phyloP scores from a whole-genome alignment of 148 eudicot species.

The Polygonum maritimum region DNA sequence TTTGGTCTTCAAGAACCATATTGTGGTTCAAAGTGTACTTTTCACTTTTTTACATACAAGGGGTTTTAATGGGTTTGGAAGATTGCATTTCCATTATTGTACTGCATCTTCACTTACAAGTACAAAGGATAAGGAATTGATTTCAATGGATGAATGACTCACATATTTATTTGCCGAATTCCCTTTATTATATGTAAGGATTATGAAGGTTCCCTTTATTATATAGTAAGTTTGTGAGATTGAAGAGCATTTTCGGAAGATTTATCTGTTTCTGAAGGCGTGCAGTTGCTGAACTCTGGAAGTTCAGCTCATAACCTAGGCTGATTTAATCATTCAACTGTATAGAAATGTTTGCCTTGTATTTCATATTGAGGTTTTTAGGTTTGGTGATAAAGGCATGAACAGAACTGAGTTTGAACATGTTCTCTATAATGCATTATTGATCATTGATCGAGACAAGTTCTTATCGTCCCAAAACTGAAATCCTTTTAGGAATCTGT shows the following conservation, averaged over 20 bases:
- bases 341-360: background rate
- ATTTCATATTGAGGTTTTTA: no score
- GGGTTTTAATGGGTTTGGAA: background rate
- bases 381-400: no score
- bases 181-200: background rate
- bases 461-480: background rate
- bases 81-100: background rate
- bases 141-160: background rate
- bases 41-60: background rate
- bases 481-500: conserved; percentile 50
- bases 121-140: background rate
- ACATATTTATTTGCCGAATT: background rate
- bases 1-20: background rate
- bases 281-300: no score
- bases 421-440: background rate
- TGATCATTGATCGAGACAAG: background rate
- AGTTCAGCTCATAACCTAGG: no score
- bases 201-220: no score
- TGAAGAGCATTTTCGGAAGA: no score
- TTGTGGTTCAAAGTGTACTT: background rate
- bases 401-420: no score
- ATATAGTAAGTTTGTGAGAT: no score
- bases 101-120: background rate
- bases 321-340: background rate
- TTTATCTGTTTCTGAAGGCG: no score